phyloP scores from a whole-genome alignment of 495 filamentous ascomycete species.

The Lophium mytilinum region DNA sequence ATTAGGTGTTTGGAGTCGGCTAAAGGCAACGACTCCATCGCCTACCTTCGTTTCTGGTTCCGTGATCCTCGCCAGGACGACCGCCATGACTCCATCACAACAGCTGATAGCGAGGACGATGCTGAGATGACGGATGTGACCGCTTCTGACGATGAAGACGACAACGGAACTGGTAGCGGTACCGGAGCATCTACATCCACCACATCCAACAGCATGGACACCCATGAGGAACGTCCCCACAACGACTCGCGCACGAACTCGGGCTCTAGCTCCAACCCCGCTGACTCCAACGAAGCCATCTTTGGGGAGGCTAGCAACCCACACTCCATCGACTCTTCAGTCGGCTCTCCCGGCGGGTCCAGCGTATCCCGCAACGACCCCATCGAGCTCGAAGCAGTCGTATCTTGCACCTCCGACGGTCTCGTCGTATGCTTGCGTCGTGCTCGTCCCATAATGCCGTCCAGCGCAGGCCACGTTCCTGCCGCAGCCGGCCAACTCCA shows the following conservation, averaged over 20 bases:
- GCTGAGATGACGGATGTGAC: slow-evolving; percentile 31
- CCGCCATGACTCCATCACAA: slow-evolving; percentile 19
- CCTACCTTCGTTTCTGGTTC: slow-evolving; percentile 86
- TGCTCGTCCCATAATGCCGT: slow-evolving; percentile 62
- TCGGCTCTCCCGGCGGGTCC: slow-evolving; percentile 12
- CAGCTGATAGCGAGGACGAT: slow-evolving; percentile 33
- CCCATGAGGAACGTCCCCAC: background rate
- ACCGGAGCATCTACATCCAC: background rate
- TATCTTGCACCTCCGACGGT: slow-evolving; percentile 85
- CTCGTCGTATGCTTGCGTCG: slow-evolving; percentile 75
- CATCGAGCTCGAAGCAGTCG: slow-evolving; percentile 75
- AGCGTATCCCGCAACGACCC: slow-evolving; percentile 16
- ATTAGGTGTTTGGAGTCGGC: slow-evolving; percentile 72
- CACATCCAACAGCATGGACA: background rate
- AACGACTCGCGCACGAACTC: slow-evolving; percentile 18
- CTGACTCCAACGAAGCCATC: slow-evolving; percentile 32
- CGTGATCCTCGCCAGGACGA: slow-evolving; percentile 58
- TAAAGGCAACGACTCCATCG: slow-evolving; percentile 89
- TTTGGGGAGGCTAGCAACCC: slow-evolving; percentile 31
- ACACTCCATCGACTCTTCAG: slow-evolving; percentile 36
- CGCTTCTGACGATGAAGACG: slow-evolving; percentile 30
- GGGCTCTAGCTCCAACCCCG: slow-evolving; percentile 22
- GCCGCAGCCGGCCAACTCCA: slow-evolving; percentile 39
- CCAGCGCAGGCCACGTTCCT: slow-evolving; percentile 35
- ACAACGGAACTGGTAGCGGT: slow-evolving; percentile 5